These are phyloP conservation scores for Iris pallida DNA, from an alignment of 116 monocot genomes.

Conservation along the genomic window DNA sequence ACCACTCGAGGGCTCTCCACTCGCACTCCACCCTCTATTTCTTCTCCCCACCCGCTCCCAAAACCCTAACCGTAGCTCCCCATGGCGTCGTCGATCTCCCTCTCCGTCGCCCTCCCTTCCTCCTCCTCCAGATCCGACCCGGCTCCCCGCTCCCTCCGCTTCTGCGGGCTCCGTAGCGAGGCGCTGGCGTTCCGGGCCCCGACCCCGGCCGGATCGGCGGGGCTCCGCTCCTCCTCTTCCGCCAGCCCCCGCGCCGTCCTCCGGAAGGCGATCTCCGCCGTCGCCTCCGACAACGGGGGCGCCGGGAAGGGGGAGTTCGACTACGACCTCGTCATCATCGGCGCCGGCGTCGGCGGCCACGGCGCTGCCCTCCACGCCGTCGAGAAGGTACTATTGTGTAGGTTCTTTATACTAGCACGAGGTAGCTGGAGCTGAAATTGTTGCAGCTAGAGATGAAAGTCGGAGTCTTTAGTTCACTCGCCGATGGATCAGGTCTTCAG, in stretches of 20 bases:
- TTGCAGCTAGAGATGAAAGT: too few relatives aligned
- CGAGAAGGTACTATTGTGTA: constrained; percentile 54
- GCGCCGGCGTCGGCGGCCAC: constrained; percentile 95
- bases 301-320: constrained; percentile 52
- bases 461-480: too few relatives aligned
- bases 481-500: too few relatives aligned
- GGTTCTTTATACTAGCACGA: too few relatives aligned
- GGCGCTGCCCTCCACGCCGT: constrained; percentile 96
- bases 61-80: constrained; percentile 1
- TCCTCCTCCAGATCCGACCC: constrained; percentile 24
- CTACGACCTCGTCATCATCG: constrained; percentile 91
- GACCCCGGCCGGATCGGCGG: not conserved
- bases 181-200: constrained; percentile 21
- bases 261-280: constrained; percentile 24
- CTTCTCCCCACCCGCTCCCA: constrained; percentile 6
- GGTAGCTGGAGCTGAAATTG: too few relatives aligned
- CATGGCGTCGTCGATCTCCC: constrained; percentile 19
- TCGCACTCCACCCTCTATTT: not conserved
- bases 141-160: constrained; percentile 25
- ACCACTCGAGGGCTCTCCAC: constrained; percentile 19
- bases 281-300: constrained; percentile 33
- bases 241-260: constrained; percentile 1
- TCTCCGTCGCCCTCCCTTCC: constrained; percentile 19
- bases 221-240: constrained; percentile 3
- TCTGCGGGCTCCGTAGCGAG: constrained; percentile 62